phyloP scores from a whole-genome alignment of 192 early-diverging fungal species.

The Backusella sp. region DNA sequence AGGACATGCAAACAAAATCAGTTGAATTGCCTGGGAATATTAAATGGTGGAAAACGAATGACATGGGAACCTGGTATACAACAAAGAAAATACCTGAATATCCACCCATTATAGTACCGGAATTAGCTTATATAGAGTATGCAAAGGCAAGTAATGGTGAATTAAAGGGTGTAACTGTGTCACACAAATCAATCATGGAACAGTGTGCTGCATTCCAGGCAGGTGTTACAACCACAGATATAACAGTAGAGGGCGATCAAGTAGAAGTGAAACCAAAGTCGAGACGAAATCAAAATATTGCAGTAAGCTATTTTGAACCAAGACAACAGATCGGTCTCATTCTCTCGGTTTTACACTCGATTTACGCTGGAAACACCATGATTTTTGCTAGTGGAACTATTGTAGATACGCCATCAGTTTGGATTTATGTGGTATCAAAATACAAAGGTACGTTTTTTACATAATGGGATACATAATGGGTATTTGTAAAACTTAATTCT shows the following conservation, averaged over 20 bases:
- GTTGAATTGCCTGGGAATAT: conserved; percentile 65
- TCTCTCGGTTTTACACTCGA: conserved; percentile 60
- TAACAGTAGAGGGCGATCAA: not conserved
- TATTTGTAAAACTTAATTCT: not conserved
- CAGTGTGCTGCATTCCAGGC: conserved; percentile 53
- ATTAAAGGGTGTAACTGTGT: conserved; percentile 80
- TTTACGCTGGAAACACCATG: conserved; percentile 70
- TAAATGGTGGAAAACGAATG: conserved; percentile 83
- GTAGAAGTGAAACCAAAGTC: not conserved
- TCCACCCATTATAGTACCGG: conserved; percentile 47
- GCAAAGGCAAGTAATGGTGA: conserved; percentile 81
- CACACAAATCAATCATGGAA: conserved; percentile 72
- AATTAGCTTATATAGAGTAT: conserved; percentile 85
- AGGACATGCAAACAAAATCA: conserved; percentile 63
- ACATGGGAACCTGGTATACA: conserved; percentile 65
- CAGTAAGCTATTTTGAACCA: conserved; percentile 75
- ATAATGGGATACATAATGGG: not conserved
- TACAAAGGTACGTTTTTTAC: conserved; percentile 55
- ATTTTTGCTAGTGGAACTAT: conserved; percentile 63
- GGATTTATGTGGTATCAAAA: conserved; percentile 65
- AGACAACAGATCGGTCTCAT: conserved; percentile 80
- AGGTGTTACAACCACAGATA: conserved; percentile 10
- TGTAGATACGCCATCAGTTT: conserved; percentile 65
- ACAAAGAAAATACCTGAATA: conserved; percentile 50
- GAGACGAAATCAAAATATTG: conserved; percentile 43